These are phyloP conservation scores for Vairimorpha necatrix DNA, from an alignment of 371 early-diverging fungal genomes.

Conservation along the genomic window DNA sequence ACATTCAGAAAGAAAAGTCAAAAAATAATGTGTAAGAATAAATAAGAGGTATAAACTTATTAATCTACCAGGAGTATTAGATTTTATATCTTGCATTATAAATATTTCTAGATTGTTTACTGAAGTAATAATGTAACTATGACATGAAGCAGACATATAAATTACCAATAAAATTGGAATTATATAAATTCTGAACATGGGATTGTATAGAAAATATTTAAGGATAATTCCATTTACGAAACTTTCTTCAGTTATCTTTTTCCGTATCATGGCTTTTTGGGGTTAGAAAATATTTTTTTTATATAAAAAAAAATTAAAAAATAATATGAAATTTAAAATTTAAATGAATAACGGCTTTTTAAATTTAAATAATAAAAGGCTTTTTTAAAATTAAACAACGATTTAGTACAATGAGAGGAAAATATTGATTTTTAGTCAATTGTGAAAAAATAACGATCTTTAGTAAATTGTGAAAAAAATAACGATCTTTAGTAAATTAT, in stretches of 20 bases:
- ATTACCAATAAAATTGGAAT: background rate
- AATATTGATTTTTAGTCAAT: too few species aligned
- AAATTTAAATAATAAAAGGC: too few species aligned
- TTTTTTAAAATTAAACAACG: too few species aligned
- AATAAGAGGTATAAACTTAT: background rate
- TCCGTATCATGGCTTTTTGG: background rate
- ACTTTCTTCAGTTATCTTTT: background rate
- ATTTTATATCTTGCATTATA: background rate
- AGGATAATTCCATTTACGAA: background rate
- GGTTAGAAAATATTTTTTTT: background rate
- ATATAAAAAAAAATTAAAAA: background rate
- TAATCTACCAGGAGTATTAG: background rate
- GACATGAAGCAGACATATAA: background rate
- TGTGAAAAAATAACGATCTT: too few species aligned
- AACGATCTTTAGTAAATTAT: too few species aligned
- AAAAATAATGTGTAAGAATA: background rate
- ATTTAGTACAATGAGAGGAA: too few species aligned
- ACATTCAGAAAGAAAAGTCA: background rate
- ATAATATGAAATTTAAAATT: too few species aligned
- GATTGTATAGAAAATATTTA: constrained; percentile 6
- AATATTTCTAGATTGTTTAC: background rate
- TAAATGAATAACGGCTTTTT: background rate
- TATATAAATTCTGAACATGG: constrained; percentile 9
- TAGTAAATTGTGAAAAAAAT: too few species aligned
- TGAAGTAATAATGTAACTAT: background rate